Evolutionary conservation across 1,284 basidiomycete species (phyloP), one percentile per base, ranked within the genome.

Genomic region (Boletus austroedulis): DNA sequence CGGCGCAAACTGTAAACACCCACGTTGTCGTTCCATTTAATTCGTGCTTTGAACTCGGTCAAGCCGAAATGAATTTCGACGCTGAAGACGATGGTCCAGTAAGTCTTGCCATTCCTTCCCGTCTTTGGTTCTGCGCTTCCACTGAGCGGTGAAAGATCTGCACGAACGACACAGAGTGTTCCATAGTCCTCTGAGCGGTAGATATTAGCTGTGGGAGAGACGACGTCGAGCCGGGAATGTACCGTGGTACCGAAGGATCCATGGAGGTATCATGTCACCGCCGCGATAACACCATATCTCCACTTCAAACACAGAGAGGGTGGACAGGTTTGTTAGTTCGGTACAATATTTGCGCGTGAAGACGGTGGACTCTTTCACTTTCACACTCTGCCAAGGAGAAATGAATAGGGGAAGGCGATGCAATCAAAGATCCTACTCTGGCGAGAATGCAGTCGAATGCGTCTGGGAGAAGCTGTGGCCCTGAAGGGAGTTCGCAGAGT

Each of bases 281-380:
- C 88, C 88, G 64, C 87, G 77, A 73, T 82, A 90, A 68, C 88
- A 90, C 89, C 88, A 90, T 58, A 90, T 81, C 69, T 90, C 88
- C 34, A 90, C 87, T 68, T 90, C 88, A 64, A 90, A 90, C 12
- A 90, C 85, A 12, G 86, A 88, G 5, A 90, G 77, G 61, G 87
- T 86, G 7, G 82, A 82, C 36, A 90, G 70, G 62, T 82, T 89
- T 4, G 89, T 90, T 43, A 90, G 79, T 68, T 90, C 89, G 0
- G 89, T 90, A 67, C 86, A 89, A 70, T 90, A 90, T 68, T 90
- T 90, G 51, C 89, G 76, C 53, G 84, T 86, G 71, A 90, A 90
- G 17, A 89, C 87, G 0, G 83, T 90, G 24, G 87, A 89, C 68
- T 90, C 88, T 62, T 90, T 89, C 53, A 90, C 87, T 74, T 82